Evolutionary conservation across 768 basidiomycete genomes (phyloP).

Genomic region (Omphalotus guepiniiformis): DNA sequence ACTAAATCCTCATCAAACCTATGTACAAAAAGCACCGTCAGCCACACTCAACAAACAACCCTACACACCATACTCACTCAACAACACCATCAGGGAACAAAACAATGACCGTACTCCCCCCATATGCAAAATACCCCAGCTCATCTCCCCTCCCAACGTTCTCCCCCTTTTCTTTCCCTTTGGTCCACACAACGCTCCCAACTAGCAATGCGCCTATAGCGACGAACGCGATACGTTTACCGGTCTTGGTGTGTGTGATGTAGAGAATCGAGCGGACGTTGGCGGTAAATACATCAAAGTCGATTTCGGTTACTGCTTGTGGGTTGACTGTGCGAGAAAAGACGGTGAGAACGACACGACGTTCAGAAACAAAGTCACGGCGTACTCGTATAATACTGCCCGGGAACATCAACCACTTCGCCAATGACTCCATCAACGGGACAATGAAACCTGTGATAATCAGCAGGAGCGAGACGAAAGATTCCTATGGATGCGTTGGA

Average conservation of each 20-base stretch:
- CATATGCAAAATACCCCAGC: conserved; percentile 67
- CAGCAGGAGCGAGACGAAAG: conserved; percentile 74
- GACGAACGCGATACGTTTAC: conserved; percentile 57
- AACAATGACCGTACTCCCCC: conserved; percentile 67
- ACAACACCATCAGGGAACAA: conserved; percentile 53
- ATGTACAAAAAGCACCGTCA: conserved; percentile 10
- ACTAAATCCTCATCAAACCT: conserved; percentile 63
- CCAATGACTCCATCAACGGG: conserved; percentile 56
- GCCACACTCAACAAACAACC: not conserved
- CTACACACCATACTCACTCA: conserved; percentile 31
- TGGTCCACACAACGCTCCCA: conserved; percentile 68
- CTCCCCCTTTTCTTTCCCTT: conserved; percentile 34
- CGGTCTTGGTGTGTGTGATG: conserved; percentile 42
- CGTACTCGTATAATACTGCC: conserved; percentile 60
- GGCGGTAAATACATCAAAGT: conserved; percentile 61
- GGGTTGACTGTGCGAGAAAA: conserved; percentile 53
- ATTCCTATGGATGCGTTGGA: conserved; percentile 52
- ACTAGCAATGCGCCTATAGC: conserved; percentile 83
- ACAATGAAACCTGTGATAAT: conserved; percentile 80
- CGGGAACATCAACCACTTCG: conserved; percentile 41
- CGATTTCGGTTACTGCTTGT: conserved; percentile 66
- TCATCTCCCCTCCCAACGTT: conserved; percentile 61
- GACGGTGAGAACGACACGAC: not conserved
- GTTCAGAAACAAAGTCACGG: not conserved
- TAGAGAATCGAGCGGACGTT: conserved; percentile 57